Base-by-base conservation (phyloP, 805 yeast genomes). In the Zygotorulaspora florentina region DNA sequence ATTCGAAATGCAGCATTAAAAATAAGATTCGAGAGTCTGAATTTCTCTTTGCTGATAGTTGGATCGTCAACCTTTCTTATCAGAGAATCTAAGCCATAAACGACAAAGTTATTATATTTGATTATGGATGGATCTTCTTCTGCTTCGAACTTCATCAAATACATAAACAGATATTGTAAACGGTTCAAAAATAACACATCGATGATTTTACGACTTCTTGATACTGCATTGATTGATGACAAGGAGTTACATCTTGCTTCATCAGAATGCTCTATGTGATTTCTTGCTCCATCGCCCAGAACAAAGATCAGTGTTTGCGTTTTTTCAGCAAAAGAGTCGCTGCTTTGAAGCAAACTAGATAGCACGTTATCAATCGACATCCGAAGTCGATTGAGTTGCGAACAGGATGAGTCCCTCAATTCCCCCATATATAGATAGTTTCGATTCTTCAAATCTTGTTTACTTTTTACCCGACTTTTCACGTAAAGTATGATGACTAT, bases 81-180 rank as follows among this genome's bases (percentile, higher is more conserved):
- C 13, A 46, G 42, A 18, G 30, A 29, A 42, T 65, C 68, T 10
- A 65, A 42, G 7, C 69, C 69, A 42, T 51, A 56, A 4, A 65
- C 36, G 11, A 64, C 45, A 28, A 65, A 42, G 28, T 53, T 42
- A 36, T 54, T 50, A 31, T 58, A 63, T 16, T 42, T 38, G 20
- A 50, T 43, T 9, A 46, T 30, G 12, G 40, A 30, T 4, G 25
- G 20, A 13, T 20, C 40, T 12, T 46, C 47, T 10, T 52, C 62
- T 2, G 54, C 59, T 42, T 64, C 65, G 11, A 63, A 47, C 41
- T 61, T 58, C 52, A 62, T 64, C 46, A 65, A 39, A 45, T 60
- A 65, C 65, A 65, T 65, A 37, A 57, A 63, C 17, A 65, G 43
- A 39, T 63, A 64, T 47, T 63, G 66, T 15, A 61, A 41, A 20